A percentile compares a stretch with the other conserved stretches of the same genome.
These are phyloP conservation scores for Rosa rugosa DNA, from an alignment of 306 rosid species.

Conservation along the genomic window DNA sequence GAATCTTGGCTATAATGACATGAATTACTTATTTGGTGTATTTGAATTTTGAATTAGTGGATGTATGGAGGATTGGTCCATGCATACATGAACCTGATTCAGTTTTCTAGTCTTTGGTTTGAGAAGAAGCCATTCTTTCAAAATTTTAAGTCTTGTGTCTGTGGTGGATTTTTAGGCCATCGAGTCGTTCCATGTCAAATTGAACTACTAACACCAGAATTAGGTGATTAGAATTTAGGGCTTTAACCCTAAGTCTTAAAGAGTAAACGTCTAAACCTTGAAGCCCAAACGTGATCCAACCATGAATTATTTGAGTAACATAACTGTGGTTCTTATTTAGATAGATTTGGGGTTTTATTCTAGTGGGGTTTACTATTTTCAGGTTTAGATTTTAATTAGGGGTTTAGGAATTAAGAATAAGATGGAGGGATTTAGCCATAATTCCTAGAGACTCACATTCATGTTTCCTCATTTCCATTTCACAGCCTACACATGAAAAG, in stretches of 20 bases:
- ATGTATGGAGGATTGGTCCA: too few relatives aligned
- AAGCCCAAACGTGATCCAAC: background rate
- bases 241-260: background rate
- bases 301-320: background rate
- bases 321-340: too few relatives aligned
- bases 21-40: too few relatives aligned
- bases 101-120: background rate
- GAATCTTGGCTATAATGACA: too few relatives aligned
- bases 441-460: background rate
- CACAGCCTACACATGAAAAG: too few relatives aligned
- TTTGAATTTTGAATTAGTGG: too few relatives aligned
- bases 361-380: too few relatives aligned
- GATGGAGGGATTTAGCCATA: background rate
- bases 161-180: background rate
- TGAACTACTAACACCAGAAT: background rate
- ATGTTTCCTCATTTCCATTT: too few relatives aligned
- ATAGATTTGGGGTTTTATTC: too few relatives aligned
- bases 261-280: background rate
- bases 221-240: background rate
- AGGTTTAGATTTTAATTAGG: background rate
- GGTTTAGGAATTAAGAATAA: background rate
- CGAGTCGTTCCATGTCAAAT: background rate
- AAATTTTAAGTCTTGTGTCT: background rate
- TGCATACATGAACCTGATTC: too few relatives aligned
- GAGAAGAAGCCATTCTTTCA: too few relatives aligned